Evolutionary conservation across 306 rosid genomes (phyloP).

Genomic region (Medicago ruthenica): DNA sequence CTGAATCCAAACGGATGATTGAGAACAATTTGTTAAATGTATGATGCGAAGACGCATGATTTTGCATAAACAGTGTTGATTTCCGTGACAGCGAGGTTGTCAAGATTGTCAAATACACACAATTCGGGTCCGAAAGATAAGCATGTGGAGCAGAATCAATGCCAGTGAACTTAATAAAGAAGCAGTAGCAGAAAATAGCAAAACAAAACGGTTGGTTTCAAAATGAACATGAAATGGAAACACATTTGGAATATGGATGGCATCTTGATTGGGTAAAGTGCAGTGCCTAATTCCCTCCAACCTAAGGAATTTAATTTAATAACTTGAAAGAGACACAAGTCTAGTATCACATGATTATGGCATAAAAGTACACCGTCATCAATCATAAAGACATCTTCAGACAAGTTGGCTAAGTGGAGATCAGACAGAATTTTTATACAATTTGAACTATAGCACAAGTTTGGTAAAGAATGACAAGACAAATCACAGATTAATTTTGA

Average conservation of each 20-base stretch:
- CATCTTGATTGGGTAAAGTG: slow-evolving; percentile 45
- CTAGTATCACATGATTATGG: slow-evolving; percentile 47
- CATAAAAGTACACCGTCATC: slow-evolving; percentile 43
- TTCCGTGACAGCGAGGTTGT: neutral
- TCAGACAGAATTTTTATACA: slow-evolving; percentile 49
- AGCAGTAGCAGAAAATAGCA: neutral
- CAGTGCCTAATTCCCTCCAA: slow-evolving; percentile 40
- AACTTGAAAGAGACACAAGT: slow-evolving; percentile 35
- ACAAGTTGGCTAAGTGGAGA: slow-evolving; percentile 62
- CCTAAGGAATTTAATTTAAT: slow-evolving; percentile 24
- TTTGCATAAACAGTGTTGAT: neutral
- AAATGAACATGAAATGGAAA: slow-evolving; percentile 38
- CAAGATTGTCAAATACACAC: neutral
- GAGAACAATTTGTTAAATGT: neutral
- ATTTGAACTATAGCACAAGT: slow-evolving; percentile 27
- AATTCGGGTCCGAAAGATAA: slow-evolving; percentile 31
- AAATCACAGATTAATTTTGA: slow-evolving; percentile 46
- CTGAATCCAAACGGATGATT: too few species aligned
- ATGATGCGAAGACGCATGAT: neutral
- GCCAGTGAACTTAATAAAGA: slow-evolving; percentile 32
- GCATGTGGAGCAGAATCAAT: slow-evolving; percentile 45
- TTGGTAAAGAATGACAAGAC: slow-evolving; percentile 49
- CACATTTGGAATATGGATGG: slow-evolving; percentile 49
- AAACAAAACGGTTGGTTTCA: slow-evolving; percentile 11
- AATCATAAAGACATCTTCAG: slow-evolving; percentile 49